phyloP scores from a whole-genome alignment of 495 filamentous ascomycete genomes.

The Pyrenopolyporus hunteri region DNA sequence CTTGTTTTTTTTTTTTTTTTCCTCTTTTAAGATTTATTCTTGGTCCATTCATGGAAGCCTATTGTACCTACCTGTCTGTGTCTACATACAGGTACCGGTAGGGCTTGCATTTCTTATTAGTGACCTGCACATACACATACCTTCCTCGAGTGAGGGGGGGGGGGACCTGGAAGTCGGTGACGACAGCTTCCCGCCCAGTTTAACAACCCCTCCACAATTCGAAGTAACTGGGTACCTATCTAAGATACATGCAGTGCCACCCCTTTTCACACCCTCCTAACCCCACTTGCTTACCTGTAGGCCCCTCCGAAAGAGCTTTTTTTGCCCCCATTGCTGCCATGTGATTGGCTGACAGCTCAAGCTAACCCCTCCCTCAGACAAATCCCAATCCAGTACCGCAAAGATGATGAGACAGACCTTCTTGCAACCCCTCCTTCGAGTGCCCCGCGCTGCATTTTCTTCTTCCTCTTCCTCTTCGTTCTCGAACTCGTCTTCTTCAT shows the following conservation, averaged over 20 bases:
- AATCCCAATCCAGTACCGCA: slow-evolving; percentile 21
- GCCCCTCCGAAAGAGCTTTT: slow-evolving; percentile 28
- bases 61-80: background rate
- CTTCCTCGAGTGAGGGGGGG: background rate
- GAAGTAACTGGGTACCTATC: background rate
- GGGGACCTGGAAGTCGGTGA: background rate
- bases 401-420: slow-evolving; percentile 40
- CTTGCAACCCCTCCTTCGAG: slow-evolving; percentile 38
- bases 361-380: slow-evolving; percentile 36
- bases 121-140: background rate
- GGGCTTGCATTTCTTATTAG: background rate
- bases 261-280: background rate
- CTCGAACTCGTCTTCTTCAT: slow-evolving; percentile 23
- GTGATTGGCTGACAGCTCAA: slow-evolving; percentile 31
- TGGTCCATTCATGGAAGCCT: no score
- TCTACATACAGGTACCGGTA: background rate
- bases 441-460: slow-evolving; percentile 41
- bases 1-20: no score
- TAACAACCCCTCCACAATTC: slow-evolving; percentile 3
- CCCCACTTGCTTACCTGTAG: slow-evolving; percentile 27
- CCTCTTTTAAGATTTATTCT: no score
- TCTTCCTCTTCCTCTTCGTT: slow-evolving; percentile 37
- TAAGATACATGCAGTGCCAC: background rate
- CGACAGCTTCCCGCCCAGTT: slow-evolving; percentile 12
- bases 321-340: background rate